Conservation (phyloP, 2,329 filamentous ascomycete species). For the Dactylellina leptospora region DNA sequence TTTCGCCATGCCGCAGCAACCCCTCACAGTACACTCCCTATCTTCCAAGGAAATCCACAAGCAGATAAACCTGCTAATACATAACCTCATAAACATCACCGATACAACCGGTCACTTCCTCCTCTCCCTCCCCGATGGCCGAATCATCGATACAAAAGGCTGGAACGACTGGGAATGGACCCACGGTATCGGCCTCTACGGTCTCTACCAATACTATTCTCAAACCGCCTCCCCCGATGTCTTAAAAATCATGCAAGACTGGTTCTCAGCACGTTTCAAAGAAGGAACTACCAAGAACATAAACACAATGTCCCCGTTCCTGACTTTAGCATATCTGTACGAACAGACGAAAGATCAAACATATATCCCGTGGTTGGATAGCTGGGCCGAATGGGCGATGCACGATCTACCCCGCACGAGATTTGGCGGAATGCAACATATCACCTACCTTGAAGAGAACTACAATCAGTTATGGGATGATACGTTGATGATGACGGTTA, state of each 20-base stretch:
- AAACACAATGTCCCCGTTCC: constrained; percentile 80
- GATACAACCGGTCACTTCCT: constrained; percentile 79
- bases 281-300: constrained; percentile 81
- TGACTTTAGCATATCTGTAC: constrained; percentile 80
- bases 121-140: constrained; percentile 74
- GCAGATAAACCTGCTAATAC: constrained; percentile 73
- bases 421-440: constrained; percentile 65
- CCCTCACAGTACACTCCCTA: constrained; percentile 59
- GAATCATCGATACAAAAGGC: constrained; percentile 82
- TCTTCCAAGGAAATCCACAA: constrained; percentile 63
- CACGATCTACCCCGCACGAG: constrained; percentile 76
- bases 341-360: constrained; percentile 74
- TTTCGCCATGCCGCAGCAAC: constrained; percentile 59
- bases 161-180: constrained; percentile 88
- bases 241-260: constrained; percentile 74
- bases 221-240: constrained; percentile 71
- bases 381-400: constrained; percentile 85
- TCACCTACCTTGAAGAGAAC: constrained; percentile 68
- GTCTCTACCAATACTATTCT: constrained; percentile 82
- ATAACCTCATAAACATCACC: constrained; percentile 79
- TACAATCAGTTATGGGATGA: constrained; percentile 83
- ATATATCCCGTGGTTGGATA: constrained; percentile 79
- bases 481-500: constrained; percentile 86
- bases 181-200: constrained; percentile 80
- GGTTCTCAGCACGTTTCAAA: constrained; percentile 75